Evolutionary conservation across 148 eudicot species (phyloP).

Genomic region (Euryodendron excelsum): DNA sequence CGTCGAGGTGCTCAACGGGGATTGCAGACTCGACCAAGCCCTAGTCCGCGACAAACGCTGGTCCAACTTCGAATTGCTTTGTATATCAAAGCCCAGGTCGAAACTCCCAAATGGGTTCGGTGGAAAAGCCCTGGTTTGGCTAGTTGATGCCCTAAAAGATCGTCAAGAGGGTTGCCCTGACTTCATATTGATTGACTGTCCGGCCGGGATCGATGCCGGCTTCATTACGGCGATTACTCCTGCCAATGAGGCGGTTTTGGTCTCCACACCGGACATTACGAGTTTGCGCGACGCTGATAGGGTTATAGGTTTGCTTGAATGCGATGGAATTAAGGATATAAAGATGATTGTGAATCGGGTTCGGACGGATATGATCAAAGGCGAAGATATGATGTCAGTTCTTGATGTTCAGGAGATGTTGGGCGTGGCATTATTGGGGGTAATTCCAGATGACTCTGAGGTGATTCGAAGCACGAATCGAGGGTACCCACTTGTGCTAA

Average conservation of each 20-base stretch:
- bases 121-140: conserved; percentile 84
- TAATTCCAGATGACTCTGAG: conserved; percentile 91
- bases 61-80: conserved; percentile 73
- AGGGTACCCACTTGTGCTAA: conserved; percentile 88
- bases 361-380: conserved; percentile 84
- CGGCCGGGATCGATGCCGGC: conserved; percentile 96
- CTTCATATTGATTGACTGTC: conserved; percentile 86
- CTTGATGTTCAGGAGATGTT: conserved; percentile 97
- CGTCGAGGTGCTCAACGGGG: conserved; percentile 87
- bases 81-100: conserved; percentile 91
- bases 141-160: conserved; percentile 81
- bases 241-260: conserved; percentile 89
- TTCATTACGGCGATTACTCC: conserved; percentile 94
- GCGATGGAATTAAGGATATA: conserved; percentile 93
- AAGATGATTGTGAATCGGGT: conserved; percentile 97
- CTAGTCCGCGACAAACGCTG: conserved; percentile 81
- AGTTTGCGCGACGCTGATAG: conserved; percentile 83
- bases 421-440: conserved; percentile 84
- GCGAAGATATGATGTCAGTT: conserved; percentile 99
- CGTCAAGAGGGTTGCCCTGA: conserved; percentile 72
- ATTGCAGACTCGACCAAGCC: conserved; percentile 94
- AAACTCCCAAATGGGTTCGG: conserved; percentile 85
- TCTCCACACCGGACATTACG: conserved; percentile 93
- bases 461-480: conserved; percentile 94
- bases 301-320: conserved; percentile 89